phyloP scores from a whole-genome alignment of 2,329 filamentous ascomycete genomes.

The Thielaviopsis euricoi region DNA sequence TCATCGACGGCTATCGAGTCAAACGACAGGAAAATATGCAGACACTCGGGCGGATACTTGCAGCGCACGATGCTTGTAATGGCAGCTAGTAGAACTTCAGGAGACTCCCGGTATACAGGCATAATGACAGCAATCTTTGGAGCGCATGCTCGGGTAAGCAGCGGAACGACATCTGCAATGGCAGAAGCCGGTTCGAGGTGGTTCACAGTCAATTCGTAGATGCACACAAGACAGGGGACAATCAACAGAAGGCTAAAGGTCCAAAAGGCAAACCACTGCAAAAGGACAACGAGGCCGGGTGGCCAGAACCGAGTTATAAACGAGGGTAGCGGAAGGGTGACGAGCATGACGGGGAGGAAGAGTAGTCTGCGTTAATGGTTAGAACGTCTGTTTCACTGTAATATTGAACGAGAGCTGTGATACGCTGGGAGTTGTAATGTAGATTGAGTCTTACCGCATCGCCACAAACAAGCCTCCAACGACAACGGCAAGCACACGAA shows the following conservation, averaged over 20 bases:
- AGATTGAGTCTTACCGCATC: conserved; percentile 42
- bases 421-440: too few relatives aligned
- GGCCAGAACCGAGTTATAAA: conserved; percentile 57
- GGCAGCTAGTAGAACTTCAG: conserved; percentile 67
- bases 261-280: conserved; percentile 96
- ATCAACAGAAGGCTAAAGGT: conserved; percentile 72
- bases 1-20: neutral
- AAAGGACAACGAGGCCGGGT: conserved; percentile 42
- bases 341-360: neutral
- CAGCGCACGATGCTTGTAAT: conserved; percentile 14
- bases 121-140: conserved; percentile 94
- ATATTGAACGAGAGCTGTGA: too few relatives aligned
- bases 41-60: neutral
- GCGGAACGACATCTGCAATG: conserved; percentile 61
- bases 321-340: neutral
- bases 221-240: conserved; percentile 81
- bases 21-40: neutral
- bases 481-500: conserved; percentile 58
- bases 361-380: neutral
- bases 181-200: conserved; percentile 45
- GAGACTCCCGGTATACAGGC: conserved; percentile 90
- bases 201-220: conserved; percentile 81
- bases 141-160: conserved; percentile 68
- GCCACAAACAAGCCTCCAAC: conserved; percentile 59
- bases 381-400: neutral